Conservation (phyloP, 768 basidiomycete species). For the Mycena belliarum region DNA sequence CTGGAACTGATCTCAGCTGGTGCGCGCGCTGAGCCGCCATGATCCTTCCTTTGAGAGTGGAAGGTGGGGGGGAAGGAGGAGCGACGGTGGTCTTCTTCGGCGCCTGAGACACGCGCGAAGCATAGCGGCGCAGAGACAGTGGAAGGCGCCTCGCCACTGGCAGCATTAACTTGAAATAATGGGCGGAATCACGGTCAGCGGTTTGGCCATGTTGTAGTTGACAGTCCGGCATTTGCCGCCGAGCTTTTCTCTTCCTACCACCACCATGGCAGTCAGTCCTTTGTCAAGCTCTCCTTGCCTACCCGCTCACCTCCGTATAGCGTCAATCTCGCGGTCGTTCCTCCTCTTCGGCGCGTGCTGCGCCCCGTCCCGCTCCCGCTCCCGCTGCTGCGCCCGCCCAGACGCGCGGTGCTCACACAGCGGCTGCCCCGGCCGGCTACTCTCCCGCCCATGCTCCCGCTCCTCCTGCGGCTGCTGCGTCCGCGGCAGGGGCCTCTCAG, state of each 20-base stretch:
- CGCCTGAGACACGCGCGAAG: not conserved
- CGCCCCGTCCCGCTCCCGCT: slow-evolving; percentile 40
- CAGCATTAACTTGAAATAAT: slow-evolving; percentile 2
- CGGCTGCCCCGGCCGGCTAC: slow-evolving; percentile 43
- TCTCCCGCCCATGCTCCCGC: slow-evolving; percentile 41
- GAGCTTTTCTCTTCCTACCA: slow-evolving; percentile 3
- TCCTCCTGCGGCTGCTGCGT: slow-evolving; percentile 42
- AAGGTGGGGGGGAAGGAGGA: too few relatives aligned
- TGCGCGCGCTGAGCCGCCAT: too few relatives aligned
- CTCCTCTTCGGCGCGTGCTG: slow-evolving; percentile 41
- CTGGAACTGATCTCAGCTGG: too few relatives aligned
- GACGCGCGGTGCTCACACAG: slow-evolving; percentile 13
- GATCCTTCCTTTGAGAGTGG: too few relatives aligned
- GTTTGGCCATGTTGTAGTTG: not conserved
- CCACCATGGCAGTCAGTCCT: slow-evolving; percentile 47
- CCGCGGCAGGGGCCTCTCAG: slow-evolving; percentile 41
- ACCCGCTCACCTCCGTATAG: slow-evolving; percentile 37
- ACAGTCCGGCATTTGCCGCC: not conserved
- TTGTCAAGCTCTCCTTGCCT: slow-evolving; percentile 23
- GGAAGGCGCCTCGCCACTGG: not conserved
- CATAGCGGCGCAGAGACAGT: slow-evolving; percentile 14
- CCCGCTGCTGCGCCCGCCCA: slow-evolving; percentile 47
- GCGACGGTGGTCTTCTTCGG: too few relatives aligned
- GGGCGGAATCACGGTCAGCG: not conserved
- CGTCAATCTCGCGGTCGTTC: slow-evolving; percentile 80